Evolutionary conservation across 2,329 filamentous ascomycete genomes (phyloP).

Genomic region (Aspergillus clavatus): DNA sequence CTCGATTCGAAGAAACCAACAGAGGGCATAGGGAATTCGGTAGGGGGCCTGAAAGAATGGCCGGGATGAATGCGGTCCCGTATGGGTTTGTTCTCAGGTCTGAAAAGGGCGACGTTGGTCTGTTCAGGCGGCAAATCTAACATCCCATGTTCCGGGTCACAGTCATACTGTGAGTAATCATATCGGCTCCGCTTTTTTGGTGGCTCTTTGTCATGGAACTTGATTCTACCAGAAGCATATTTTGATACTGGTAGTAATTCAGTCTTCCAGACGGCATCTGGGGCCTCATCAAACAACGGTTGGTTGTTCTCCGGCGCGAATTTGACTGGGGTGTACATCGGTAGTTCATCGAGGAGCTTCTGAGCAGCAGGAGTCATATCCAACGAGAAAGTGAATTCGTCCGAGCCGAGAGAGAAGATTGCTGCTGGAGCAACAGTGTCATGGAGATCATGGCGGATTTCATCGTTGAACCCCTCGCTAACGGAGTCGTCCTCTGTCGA

Average conservation of each 20-base stretch:
- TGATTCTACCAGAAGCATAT: constrained; percentile 76
- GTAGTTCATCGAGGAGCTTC: constrained; percentile 72
- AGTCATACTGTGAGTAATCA: constrained; percentile 69
- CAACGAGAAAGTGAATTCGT: constrained; percentile 76
- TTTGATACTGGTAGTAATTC: constrained; percentile 82
- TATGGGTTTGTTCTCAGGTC: constrained; percentile 81
- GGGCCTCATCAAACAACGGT: constrained; percentile 55
- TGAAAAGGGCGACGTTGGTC: constrained; percentile 78
- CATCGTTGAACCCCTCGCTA: constrained; percentile 45
- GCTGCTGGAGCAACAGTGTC: constrained; percentile 60
- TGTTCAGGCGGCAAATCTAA: constrained; percentile 62
- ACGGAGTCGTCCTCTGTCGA: constrained; percentile 58
- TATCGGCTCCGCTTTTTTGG: constrained; percentile 77
- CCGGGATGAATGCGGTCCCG: constrained; percentile 84
- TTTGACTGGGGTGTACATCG: constrained; percentile 63
- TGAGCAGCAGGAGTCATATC: constrained; percentile 70
- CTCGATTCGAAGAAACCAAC: constrained; percentile 87
- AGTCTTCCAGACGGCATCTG: constrained; percentile 68
- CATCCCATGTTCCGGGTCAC: constrained; percentile 52
- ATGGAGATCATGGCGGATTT: constrained; percentile 41
- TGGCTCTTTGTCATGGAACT: constrained; percentile 60
- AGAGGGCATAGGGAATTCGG: constrained; percentile 84
- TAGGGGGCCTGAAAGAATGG: constrained; percentile 88
- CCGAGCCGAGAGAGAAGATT: constrained; percentile 75
- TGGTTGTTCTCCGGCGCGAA: constrained; percentile 56